Percentiles rank a stretch among this genome's conserved stretches.
These are phyloP conservation scores for Daldinia concentrica DNA, from an alignment of 495 filamentous ascomycete genomes.

Conservation along the genomic window DNA sequence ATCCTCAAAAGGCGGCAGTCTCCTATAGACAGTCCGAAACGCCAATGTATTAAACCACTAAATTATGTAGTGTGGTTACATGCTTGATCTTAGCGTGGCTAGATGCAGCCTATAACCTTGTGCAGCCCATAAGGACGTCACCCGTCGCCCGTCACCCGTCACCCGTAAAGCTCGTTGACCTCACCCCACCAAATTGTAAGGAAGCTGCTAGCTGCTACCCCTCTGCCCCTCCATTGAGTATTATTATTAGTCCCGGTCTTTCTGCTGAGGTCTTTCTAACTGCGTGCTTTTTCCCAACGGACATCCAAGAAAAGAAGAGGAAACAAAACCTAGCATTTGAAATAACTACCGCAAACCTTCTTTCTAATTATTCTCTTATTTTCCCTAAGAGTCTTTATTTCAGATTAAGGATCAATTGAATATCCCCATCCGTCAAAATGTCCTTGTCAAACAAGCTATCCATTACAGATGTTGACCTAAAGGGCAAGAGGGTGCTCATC, in stretches of 20 bases:
- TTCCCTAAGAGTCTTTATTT: conserved; percentile 9
- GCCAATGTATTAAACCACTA: conserved; percentile 25
- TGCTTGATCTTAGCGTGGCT: conserved; percentile 22
- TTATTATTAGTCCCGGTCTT: conserved; percentile 33
- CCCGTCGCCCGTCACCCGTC: too few relatives aligned
- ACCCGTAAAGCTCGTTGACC: conserved; percentile 37
- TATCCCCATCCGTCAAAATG: conserved; percentile 65
- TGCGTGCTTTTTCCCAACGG: conserved; percentile 29
- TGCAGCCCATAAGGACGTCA: conserved; percentile 20
- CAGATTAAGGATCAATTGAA: conserved; percentile 27
- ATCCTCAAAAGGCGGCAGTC: conserved; percentile 4
- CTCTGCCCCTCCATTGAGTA: conserved; percentile 28
- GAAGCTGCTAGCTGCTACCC: conserved; percentile 9
- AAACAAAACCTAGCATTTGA: conserved; percentile 12
- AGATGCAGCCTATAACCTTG: conserved; percentile 20
- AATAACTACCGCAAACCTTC: conserved; percentile 42
- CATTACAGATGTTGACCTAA: conserved; percentile 94
- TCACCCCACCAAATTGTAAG: conserved; percentile 38
- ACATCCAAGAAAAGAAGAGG: conserved; percentile 24
- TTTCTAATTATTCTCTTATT: conserved; percentile 4
- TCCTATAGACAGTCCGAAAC: conserved; percentile 20
- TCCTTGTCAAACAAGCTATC: conserved; percentile 98
- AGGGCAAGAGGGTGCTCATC: conserved; percentile 97
- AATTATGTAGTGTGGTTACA: conserved; percentile 26
- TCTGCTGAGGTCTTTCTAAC: not conserved